Base-by-base conservation (phyloP, 2,329 filamentous ascomycete genomes). In the Epichloe bromicola region DNA sequence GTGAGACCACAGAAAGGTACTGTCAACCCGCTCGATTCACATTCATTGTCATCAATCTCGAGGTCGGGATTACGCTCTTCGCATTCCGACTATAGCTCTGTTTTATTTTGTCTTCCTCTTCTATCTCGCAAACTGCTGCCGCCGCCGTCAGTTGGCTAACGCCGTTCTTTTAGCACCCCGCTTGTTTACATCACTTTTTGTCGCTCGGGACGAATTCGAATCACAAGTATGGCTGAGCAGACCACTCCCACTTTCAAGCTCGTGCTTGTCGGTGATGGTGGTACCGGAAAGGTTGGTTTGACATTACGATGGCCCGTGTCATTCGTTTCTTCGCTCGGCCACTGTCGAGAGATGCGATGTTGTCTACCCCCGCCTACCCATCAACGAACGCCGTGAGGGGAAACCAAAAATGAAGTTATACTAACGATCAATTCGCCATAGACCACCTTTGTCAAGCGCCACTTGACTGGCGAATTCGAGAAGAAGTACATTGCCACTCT, bases 401-500 rank as follows among this genome's bases (percentile, higher is more conserved):
- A 26, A 23, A 14, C n/a, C 4, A 44, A 30, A 17, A 33, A 17
- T 12, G 15, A 17, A 41, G 37, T 42, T 34, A 23, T 53, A 45
- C 49, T 54, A 47, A 53, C 51, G 20, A 48, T 11, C 11, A 15
- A 11, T n/a, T 12, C 17, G 1, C 43, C 48, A 53, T 68, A 98
- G 93, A 98, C 93, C 71, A 98, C 93, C 70, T 98, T 98, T 74
- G 93, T 98, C 80, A 98, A 98, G 86, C 93, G 93, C 69, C 93
- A 98, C 77, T 82, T 97, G 83, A 98, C 93, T 69, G 93, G 93
- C 72, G 93, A 98, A 73, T 98, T 98, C 70, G 93, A 98, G 79
- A 98, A 98, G 86, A 98, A 97, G 80, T 98, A 98, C 78, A 97
- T 98, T 73, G 93, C 93, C 65, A 98, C 93, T 55, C 88, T 98